Base-by-base conservation (phyloP, 805 yeast species). In the Saccharomyces paradoxus region DNA sequence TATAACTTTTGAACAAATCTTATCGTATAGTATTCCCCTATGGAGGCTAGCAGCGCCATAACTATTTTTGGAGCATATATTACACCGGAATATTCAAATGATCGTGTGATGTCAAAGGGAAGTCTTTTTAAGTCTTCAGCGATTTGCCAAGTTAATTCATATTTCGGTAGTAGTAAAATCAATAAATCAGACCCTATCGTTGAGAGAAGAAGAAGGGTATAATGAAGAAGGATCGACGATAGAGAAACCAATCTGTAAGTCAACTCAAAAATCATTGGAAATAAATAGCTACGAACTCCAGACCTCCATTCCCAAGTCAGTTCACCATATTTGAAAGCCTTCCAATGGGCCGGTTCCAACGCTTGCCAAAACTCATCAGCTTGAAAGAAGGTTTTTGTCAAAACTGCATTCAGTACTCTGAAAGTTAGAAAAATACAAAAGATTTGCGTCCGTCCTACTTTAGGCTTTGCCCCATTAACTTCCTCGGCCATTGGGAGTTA, bases 341-440 rank as follows among this genome's bases (percentile, higher is more conserved):
- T 72, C 3, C 64, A 55, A 68, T 90, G 96, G 0, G 98, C 99
- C 0, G 97, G 96, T 64, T 94, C 99, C 51, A 94, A 72, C 0
- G 91, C 77, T 70, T 94, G 99, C 83, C 85, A 94, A 71, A 78
- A 94, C 70, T 94, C 99, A 69, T 94, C 99, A 0, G 99, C 92
- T 68, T 94, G 99, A 71, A 94, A 94, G 66, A 82, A 94, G 0
- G 98, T 89, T 53, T 66, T 66, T 4, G 81, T 79, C 1, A 83
- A 67, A 26, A 87, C 64, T 0, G 95, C 81, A 68, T 90, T 89
- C 62, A 80, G 31, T 9, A 84, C 57, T 44, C 96, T 70, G n/a
- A 78, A 37, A 17, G 44, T 9, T 37, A 37, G 24, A 17, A 37
- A 37, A 17, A 37, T 2, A 24, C 22, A 37, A 17, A 37, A 37